Conservation (phyloP, 495 filamentous ascomycete genomes). For the Talaromyces wortmannii region DNA sequence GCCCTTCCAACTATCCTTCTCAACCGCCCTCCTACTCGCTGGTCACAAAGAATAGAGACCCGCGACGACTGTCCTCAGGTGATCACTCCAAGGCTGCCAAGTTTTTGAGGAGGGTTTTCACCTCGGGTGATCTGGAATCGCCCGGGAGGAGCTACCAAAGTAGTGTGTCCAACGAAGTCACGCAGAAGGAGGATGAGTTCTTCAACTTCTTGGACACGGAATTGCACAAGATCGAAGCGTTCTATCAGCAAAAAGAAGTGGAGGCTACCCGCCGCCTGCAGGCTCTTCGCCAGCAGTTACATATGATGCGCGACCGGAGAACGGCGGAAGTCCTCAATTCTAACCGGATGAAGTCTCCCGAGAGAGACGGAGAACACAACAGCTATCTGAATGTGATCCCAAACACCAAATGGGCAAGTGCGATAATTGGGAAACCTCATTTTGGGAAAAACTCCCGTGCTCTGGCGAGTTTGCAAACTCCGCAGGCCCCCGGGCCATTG, state of each 20-base stretch:
- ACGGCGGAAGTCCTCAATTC: conserved; percentile 55
- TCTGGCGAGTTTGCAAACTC: conserved; percentile 44
- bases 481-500: conserved; percentile 22
- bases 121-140: conserved; percentile 18
- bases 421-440: conserved; percentile 21
- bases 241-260: conserved; percentile 76
- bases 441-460: conserved; percentile 54
- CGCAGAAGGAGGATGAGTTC: conserved; percentile 66
- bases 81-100: conserved; percentile 15
- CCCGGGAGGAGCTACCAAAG: conserved; percentile 24
- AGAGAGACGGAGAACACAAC: neutral
- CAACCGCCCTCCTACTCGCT: neutral
- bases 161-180: conserved; percentile 43
- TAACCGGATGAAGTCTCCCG: conserved; percentile 17
- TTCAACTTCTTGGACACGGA: conserved; percentile 71
- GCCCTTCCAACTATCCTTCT: neutral
- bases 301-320: conserved; percentile 78
- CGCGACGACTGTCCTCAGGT: neutral
- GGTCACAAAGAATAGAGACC: neutral
- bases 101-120: conserved; percentile 31
- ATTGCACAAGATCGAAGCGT: conserved; percentile 77
- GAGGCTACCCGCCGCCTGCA: conserved; percentile 67
- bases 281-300: conserved; percentile 69
- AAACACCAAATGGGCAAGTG: conserved; percentile 16
- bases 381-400: conserved; percentile 1